These are phyloP conservation scores for Aspergillus thermomutatus DNA, from an alignment of 2,329 filamentous ascomycete species.

Conservation along the genomic window DNA sequence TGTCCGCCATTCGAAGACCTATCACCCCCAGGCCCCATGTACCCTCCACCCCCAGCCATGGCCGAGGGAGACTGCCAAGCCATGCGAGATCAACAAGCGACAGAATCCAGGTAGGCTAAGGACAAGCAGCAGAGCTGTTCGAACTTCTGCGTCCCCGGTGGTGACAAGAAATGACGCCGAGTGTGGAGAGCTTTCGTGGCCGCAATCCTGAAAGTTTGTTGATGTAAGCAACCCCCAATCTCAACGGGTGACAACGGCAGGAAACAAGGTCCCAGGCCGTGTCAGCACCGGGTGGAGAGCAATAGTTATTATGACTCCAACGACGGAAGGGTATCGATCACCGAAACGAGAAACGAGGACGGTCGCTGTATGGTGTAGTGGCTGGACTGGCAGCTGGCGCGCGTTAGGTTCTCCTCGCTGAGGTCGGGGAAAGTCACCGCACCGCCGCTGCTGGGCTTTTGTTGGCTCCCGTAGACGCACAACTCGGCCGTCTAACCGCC, in stretches of 20 bases:
- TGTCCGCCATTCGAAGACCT: slow-evolving; percentile 44
- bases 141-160: not conserved
- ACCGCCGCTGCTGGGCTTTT: slow-evolving; percentile 11
- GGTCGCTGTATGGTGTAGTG: not conserved
- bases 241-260: slow-evolving; percentile 19
- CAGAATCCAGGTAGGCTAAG: not conserved
- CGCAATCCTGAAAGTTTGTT: slow-evolving; percentile 16
- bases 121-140: not conserved
- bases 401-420: slow-evolving; percentile 16
- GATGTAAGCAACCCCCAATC: slow-evolving; percentile 17
- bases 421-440: slow-evolving; percentile 17
- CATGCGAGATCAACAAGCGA: slow-evolving; percentile 45
- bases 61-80: slow-evolving; percentile 68
- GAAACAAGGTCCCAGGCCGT: slow-evolving; percentile 21
- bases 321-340: slow-evolving; percentile 1
- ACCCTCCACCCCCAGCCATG: slow-evolving; percentile 56
- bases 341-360: slow-evolving; percentile 3
- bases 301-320: slow-evolving; percentile 6
- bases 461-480: slow-evolving; percentile 21
- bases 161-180: not conserved
- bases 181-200: slow-evolving; percentile 7
- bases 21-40: slow-evolving; percentile 45
- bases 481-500: slow-evolving; percentile 17
- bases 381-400: slow-evolving; percentile 6
- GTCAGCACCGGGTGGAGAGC: slow-evolving; percentile 15